These are phyloP conservation scores for Fusarium aywerte DNA, from an alignment of 2,329 filamentous ascomycete genomes.

Conservation along the genomic window DNA sequence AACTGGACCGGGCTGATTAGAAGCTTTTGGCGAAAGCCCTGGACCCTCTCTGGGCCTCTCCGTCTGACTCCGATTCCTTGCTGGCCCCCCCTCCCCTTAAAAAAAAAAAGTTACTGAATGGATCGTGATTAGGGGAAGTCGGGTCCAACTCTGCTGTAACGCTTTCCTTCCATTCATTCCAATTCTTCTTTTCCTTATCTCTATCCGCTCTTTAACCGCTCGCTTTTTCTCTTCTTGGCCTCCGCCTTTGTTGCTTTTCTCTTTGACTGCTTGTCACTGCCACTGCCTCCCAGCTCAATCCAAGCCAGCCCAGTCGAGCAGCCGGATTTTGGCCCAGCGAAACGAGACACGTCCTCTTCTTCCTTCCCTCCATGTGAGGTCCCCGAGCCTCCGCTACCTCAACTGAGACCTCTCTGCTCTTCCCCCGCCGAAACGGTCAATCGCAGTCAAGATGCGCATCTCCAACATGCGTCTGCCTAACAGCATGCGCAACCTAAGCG, in stretches of 20 bases:
- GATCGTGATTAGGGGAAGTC: slow-evolving; percentile 1
- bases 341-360: slow-evolving; percentile 8
- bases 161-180: background rate
- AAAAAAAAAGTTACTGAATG: slow-evolving; percentile 2
- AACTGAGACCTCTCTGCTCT: background rate
- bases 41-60: too few relatives aligned
- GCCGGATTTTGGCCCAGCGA: background rate
- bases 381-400: slow-evolving; percentile 6
- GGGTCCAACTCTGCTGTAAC: slow-evolving; percentile 8
- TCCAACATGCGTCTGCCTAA: slow-evolving; percentile 25
- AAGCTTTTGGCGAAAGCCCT: background rate
- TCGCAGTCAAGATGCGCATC: slow-evolving; percentile 17
- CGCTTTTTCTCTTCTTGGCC: background rate
- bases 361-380: slow-evolving; percentile 15
- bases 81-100: background rate
- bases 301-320: background rate
- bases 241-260: background rate
- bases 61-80: background rate
- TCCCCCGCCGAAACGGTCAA: background rate
- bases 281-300: background rate
- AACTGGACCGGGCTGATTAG: background rate
- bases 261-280: background rate
- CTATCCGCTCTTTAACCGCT: slow-evolving; percentile 14
- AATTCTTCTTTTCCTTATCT: slow-evolving; percentile 1
- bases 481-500: slow-evolving; percentile 18